These are phyloP conservation scores for Vigna trinervia DNA, from an alignment of 306 rosid genomes.

Conservation along the genomic window DNA sequence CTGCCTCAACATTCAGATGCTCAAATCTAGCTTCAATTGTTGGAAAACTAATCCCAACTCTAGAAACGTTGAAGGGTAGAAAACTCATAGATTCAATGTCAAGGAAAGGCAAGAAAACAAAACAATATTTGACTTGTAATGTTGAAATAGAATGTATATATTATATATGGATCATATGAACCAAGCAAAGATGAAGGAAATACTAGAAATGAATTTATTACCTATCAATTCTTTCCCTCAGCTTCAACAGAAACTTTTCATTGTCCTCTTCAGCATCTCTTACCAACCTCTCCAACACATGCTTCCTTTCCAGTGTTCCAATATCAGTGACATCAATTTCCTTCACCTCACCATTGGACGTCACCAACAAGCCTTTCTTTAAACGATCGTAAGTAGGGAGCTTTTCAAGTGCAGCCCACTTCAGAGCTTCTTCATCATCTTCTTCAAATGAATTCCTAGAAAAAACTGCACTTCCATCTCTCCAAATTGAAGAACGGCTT, in stretches of 20 bases:
- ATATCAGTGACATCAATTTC: conserved; percentile 61
- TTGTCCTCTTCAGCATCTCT: conserved; percentile 50
- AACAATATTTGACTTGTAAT: conserved; percentile 9
- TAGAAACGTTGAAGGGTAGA: conserved; percentile 10
- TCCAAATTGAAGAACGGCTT: conserved; percentile 54
- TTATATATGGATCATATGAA: not conserved
- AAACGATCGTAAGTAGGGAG: conserved; percentile 75
- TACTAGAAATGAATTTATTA: conserved; percentile 28
- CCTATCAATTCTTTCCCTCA: conserved; percentile 68
- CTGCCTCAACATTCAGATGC: conserved; percentile 60
- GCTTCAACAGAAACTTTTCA: conserved; percentile 57
- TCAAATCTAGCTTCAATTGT: conserved; percentile 67
- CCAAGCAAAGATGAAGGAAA: not conserved
- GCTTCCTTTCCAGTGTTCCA: conserved; percentile 41
- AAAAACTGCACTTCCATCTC: conserved; percentile 53
- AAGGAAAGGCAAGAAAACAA: conserved; percentile 5
- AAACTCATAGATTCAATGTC: conserved; percentile 3
- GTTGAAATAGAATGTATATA: not conserved
- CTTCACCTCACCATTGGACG: conserved; percentile 52
- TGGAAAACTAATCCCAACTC: conserved; percentile 70
- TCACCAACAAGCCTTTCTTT: conserved; percentile 63
- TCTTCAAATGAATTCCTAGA: conserved; percentile 48
- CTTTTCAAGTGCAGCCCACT: conserved; percentile 72
- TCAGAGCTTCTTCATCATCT: conserved; percentile 73
- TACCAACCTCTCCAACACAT: conserved; percentile 50